A percentile compares a stretch with the other conserved stretches of the same genome.
Evolutionary conservation across 108 stramenopile genomes (phyloP).

Genomic region (Stephanodiscus triporus): DNA sequence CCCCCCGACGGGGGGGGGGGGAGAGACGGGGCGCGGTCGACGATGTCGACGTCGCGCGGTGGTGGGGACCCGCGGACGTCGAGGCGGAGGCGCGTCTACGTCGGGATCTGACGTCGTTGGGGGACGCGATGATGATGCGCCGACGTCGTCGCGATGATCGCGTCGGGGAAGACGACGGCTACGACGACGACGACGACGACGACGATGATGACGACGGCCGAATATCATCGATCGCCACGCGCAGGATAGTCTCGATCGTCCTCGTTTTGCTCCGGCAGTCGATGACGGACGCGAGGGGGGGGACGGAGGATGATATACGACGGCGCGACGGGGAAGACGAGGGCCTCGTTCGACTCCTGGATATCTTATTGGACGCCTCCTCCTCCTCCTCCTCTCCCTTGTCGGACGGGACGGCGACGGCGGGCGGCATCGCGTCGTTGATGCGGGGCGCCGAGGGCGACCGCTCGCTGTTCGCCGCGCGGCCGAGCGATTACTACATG

Average conservation of each 20-base stretch:
- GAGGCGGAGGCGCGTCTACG: conserved; percentile 16
- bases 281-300: background rate
- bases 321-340: conserved; percentile 7
- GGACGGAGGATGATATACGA: no score
- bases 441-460: no score
- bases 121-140: background rate
- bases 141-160: background rate
- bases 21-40: no score
- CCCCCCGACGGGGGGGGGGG: background rate
- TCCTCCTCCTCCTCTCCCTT: background rate
- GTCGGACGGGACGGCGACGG: no score
- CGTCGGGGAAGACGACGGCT: background rate
- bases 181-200: background rate
- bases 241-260: conserved; percentile 18
- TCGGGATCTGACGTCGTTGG: conserved; percentile 27
- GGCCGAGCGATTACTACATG: no score
- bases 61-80: conserved; percentile 3
- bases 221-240: conserved; percentile 15
- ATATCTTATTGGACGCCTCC: conserved; percentile 19
- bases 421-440: no score
- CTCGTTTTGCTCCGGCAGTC: conserved; percentile 31
- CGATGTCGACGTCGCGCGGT: no score
- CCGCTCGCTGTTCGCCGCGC: no score
- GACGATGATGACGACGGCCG: background rate
- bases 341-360: conserved; percentile 18